phyloP scores from a whole-genome alignment of 2,329 filamentous ascomycete genomes.

The Dothideomycetes sp. region DNA sequence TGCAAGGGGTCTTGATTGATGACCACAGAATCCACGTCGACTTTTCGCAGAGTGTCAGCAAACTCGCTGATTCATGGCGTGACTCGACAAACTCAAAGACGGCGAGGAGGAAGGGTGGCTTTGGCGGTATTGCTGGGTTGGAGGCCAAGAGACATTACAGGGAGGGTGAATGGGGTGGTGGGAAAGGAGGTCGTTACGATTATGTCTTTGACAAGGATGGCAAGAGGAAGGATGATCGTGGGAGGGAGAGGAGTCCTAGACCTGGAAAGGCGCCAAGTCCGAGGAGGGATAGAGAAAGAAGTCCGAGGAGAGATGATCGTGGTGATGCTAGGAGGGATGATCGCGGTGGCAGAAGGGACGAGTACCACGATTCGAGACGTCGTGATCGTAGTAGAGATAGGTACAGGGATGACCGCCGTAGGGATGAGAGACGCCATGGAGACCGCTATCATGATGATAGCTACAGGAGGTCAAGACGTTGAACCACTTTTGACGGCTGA shows the following conservation, averaged over 20 bases:
- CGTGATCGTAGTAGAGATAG: conserved; percentile 10
- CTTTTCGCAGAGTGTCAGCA: conserved; percentile 88
- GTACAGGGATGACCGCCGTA: not conserved
- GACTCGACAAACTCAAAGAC: conserved; percentile 77
- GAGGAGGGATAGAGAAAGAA: conserved; percentile 11
- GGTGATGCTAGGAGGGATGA: conserved; percentile 10
- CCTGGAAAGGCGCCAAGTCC: conserved; percentile 17
- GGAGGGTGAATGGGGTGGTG: conserved; percentile 34
- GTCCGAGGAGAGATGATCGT: conserved; percentile 7
- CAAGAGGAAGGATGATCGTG: conserved; percentile 15
- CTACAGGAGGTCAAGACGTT: conserved; percentile 14
- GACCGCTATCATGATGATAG: conserved; percentile 6
- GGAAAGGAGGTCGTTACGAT: conserved; percentile 50
- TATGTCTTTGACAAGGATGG: conserved; percentile 71
- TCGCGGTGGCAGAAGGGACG: conserved; percentile 9
- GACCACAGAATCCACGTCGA: conserved; percentile 97
- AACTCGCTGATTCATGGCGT: conserved; percentile 82
- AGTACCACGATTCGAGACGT: too few species aligned
- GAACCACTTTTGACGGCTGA: too few species aligned
- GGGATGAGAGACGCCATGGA: conserved; percentile 2
- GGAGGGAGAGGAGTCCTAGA: conserved; percentile 20
- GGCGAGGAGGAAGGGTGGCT: conserved; percentile 60
- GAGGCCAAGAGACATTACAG: conserved; percentile 88
- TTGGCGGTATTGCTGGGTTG: conserved; percentile 78
- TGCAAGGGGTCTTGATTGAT: conserved; percentile 95